Conservation (phyloP, 352 stramenopile species). For the Peronosclerospora sorghi region DNA sequence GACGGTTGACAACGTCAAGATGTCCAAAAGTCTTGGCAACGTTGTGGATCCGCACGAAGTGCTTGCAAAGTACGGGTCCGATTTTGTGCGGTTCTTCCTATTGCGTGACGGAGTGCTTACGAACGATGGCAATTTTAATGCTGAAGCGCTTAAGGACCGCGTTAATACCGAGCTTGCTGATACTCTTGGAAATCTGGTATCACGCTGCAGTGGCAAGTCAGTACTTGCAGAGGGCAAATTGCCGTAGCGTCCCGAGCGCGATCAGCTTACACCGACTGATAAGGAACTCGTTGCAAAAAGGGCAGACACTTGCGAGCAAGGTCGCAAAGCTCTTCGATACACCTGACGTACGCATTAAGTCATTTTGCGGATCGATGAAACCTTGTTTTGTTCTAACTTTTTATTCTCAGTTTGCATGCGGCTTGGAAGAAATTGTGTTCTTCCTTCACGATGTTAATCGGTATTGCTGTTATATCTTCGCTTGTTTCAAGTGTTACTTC, state of each 20-base stretch:
- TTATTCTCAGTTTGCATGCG: slow-evolving; percentile 42
- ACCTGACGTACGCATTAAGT: slow-evolving; percentile 42
- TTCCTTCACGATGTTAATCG: slow-evolving; percentile 77
- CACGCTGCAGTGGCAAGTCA: slow-evolving; percentile 54
- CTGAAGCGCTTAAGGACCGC: slow-evolving; percentile 83
- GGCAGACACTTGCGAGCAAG: slow-evolving; percentile 29
- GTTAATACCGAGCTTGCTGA: slow-evolving; percentile 94
- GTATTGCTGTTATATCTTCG: slow-evolving; percentile 8
- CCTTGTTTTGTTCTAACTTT: slow-evolving; percentile 1
- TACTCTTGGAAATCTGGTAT: slow-evolving; percentile 85
- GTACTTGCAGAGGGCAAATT: slow-evolving; percentile 44
- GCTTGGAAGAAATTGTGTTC: slow-evolving; percentile 65
- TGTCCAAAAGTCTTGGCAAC: slow-evolving; percentile 98
- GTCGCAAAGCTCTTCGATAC: slow-evolving; percentile 50
- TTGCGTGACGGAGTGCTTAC: slow-evolving; percentile 89
- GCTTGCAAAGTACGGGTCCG: slow-evolving; percentile 86
- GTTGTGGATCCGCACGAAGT: slow-evolving; percentile 92
- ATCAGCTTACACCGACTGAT: slow-evolving; percentile 32
- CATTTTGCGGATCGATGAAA: slow-evolving; percentile 1
- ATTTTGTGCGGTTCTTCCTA: slow-evolving; percentile 91
- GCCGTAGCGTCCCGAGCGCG: slow-evolving; percentile 21
- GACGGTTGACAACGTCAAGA: slow-evolving; percentile 98
- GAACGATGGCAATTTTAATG: slow-evolving; percentile 89
- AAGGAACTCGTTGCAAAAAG: slow-evolving; percentile 40
- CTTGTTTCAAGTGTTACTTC: not conserved